Evolutionary conservation across 2,329 filamentous ascomycete genomes (phyloP).

Genomic region (Nemania sp.): DNA sequence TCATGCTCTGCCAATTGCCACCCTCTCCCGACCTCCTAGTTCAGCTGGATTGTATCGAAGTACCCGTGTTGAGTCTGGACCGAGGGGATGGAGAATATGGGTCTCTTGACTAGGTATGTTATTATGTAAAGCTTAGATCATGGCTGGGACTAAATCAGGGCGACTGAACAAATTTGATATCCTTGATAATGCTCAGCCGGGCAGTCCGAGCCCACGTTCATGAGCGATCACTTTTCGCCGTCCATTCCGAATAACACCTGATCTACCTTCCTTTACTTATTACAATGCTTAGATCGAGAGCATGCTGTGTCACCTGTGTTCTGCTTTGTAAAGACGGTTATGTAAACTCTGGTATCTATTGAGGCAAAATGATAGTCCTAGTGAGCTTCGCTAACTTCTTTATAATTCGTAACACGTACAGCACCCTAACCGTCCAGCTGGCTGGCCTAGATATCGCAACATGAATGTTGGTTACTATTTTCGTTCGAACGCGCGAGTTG

Average conservation of each 20-base stretch:
- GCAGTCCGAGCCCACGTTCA: conserved; percentile 35
- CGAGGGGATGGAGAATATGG: conserved; percentile 42
- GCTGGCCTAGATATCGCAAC: conserved; percentile 38
- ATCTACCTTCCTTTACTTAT: conserved; percentile 65
- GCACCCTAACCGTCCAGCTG: conserved; percentile 45
- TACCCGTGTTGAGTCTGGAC: conserved; percentile 45
- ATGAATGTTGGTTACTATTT: conserved; percentile 46
- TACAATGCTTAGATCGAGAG: conserved; percentile 46
- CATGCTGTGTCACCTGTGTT: conserved; percentile 45
- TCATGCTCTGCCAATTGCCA: background rate
- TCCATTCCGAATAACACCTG: conserved; percentile 64
- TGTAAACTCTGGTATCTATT: conserved; percentile 52
- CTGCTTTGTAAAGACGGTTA: conserved; percentile 46
- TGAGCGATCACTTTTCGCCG: conserved; percentile 42
- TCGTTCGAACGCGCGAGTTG: conserved; percentile 30
- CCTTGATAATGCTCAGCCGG: conserved; percentile 41
- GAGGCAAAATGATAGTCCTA: conserved; percentile 47
- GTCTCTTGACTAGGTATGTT: conserved; percentile 37
- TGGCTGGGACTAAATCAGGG: conserved; percentile 22
- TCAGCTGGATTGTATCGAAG: conserved; percentile 40
- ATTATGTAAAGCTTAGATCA: conserved; percentile 1
- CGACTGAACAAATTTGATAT: conserved; percentile 47
- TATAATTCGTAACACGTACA: conserved; percentile 41
- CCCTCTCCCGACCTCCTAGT: conserved; percentile 41
- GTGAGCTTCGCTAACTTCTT: conserved; percentile 53